These are phyloP conservation scores for Erysimum cheiri DNA, from an alignment of 441 rosid species.

Conservation along the genomic window DNA sequence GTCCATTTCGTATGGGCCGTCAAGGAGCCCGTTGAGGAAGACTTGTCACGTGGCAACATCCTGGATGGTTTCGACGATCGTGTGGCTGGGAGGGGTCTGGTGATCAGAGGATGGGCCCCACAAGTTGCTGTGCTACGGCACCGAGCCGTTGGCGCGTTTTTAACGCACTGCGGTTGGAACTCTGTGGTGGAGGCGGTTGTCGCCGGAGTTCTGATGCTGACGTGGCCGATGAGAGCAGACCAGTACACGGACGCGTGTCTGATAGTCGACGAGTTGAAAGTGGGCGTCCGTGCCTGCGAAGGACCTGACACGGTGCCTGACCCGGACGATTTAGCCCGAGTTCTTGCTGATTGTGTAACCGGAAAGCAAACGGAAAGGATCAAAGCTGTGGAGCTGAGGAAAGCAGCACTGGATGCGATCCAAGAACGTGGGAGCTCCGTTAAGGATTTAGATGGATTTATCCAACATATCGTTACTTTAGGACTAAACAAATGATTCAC, in stretches of 20 bases:
- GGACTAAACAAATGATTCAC: slow-evolving; percentile 16
- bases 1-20: slow-evolving; percentile 58
- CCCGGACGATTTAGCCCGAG: slow-evolving; percentile 44
- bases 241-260: slow-evolving; percentile 54
- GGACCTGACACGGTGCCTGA: slow-evolving; percentile 54
- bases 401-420: slow-evolving; percentile 43
- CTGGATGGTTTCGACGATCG: slow-evolving; percentile 51
- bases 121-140: slow-evolving; percentile 51
- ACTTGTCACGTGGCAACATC: slow-evolving; percentile 26
- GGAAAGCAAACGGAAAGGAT: slow-evolving; percentile 34
- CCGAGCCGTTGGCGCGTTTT: slow-evolving; percentile 52
- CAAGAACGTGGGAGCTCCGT: slow-evolving; percentile 41
- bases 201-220: slow-evolving; percentile 52
- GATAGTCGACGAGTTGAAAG: slow-evolving; percentile 56
- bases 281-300: slow-evolving; percentile 52
- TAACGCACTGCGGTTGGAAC: slow-evolving; percentile 67
- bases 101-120: slow-evolving; percentile 60
- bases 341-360: slow-evolving; percentile 39
- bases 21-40: slow-evolving; percentile 39
- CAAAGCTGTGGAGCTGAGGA: slow-evolving; percentile 25
- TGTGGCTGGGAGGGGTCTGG: slow-evolving; percentile 46
- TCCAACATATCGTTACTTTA: slow-evolving; percentile 32
- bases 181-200: slow-evolving; percentile 54
- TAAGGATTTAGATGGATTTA: slow-evolving; percentile 42
- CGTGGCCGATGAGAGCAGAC: slow-evolving; percentile 66